These are phyloP conservation scores for Neocallimastix lanati DNA, from an alignment of 192 early-diverging fungal genomes.

Conservation along the genomic window DNA sequence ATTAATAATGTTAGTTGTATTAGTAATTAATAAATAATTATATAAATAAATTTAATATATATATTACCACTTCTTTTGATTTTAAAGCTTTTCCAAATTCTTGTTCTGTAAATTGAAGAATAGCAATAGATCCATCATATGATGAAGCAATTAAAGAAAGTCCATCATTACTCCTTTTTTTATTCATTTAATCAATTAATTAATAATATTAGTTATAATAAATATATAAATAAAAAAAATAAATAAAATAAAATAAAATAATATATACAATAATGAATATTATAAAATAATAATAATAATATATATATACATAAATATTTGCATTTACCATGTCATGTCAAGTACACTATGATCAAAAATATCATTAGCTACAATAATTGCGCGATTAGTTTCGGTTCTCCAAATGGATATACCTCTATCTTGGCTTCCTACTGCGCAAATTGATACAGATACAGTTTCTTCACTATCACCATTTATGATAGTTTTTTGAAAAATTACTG, in stretches of 20 bases:
- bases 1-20: background rate
- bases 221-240: background rate
- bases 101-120: constrained; percentile 45
- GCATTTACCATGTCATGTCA: constrained; percentile 73
- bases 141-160: constrained; percentile 64
- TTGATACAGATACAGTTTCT: constrained; percentile 17
- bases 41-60: background rate
- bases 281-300: background rate
- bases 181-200: background rate
- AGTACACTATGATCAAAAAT: constrained; percentile 68
- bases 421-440: constrained; percentile 79
- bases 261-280: too few species aligned
- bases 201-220: background rate
- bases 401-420: constrained; percentile 76
- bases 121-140: constrained; percentile 69
- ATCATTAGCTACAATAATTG: constrained; percentile 49
- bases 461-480: constrained; percentile 5
- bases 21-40: constrained; percentile 1
- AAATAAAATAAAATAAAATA: background rate
- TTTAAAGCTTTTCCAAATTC: constrained; percentile 50
- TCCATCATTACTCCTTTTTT: constrained; percentile 49
- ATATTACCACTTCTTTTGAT: constrained; percentile 40
- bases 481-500: constrained; percentile 43
- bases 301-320: too few species aligned
- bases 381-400: constrained; percentile 51